Evolutionary conservation across 2,329 filamentous ascomycete species (phyloP), one percentile per base, ranked within the genome.

Genomic region (Aspergillus sp.): DNA sequence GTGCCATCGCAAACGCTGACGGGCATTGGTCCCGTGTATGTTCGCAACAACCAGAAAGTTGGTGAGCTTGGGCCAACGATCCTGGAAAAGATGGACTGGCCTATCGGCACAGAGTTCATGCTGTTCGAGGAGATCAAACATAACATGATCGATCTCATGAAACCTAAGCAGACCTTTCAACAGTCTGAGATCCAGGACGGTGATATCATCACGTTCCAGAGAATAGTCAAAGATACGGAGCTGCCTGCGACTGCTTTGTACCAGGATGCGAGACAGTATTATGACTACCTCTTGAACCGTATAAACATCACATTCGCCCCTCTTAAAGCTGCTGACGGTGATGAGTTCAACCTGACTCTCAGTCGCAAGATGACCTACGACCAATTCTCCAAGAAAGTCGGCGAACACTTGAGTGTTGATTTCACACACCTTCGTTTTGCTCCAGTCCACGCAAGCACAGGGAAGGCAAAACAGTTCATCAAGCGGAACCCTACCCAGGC

Each of bases 81-180:
- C 54, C 75, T 88, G 53, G 85, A 88, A 63, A 84, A 87, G 67
- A 94, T 97, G 90, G 82, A 84, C 11, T 97, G 94, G 93, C 83
- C 88, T 20, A 82, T 88, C 1, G 91, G 88, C 58, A 82, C 88
- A 3, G 78, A 83, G 3, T 82, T 88, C 55, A 81, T 82, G 62
- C 81, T 99, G 19, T 97, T 87, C 76, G 94, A 99, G 81, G 94
- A 99, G 77, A 97, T 99, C 74, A 99, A 97, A 74, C 91, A 92
- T 47, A 89, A 86, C 55, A 97, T 97, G 92, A 96, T 99, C 60
- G 95, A 99, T 68, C 81, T 84, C 5, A 88, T 99, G 78, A 97
- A 97, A 74, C 83, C 87, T 0, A 97, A 96, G 75, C 86, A 91
- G 66, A 91, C 91, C 0, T 81, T 99, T 54, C 89, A 91, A 60